Percentiles rank a stretch among this genome's conserved stretches.
Evolutionary conservation across 805 yeast genomes (phyloP).

Genomic region (Yamadazyma phyllophila): DNA sequence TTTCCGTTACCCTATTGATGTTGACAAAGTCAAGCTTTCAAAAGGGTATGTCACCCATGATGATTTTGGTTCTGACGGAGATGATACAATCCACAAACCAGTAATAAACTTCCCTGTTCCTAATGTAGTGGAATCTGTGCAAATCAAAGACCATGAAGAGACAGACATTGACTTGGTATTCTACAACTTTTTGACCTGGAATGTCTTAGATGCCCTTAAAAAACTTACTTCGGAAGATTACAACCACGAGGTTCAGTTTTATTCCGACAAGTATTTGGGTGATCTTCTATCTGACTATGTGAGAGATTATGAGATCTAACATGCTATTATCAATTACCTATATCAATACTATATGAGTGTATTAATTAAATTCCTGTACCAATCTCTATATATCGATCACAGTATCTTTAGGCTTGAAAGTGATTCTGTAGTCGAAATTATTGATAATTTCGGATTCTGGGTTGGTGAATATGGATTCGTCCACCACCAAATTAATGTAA

Average conservation of each 20-base stretch:
- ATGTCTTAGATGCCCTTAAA: constrained; percentile 31
- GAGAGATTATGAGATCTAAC: constrained; percentile 10
- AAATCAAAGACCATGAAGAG: constrained; percentile 22
- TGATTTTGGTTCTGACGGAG: constrained; percentile 84
- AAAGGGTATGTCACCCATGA: constrained; percentile 83
- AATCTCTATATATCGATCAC: constrained; percentile 19
- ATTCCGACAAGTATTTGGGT: constrained; percentile 35
- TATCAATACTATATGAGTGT: no score
- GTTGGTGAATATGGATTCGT: constrained; percentile 41
- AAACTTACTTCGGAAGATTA: constrained; percentile 24
- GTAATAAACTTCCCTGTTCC: constrained; percentile 64
- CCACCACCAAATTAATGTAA: constrained; percentile 56
- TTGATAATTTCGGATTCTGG: constrained; percentile 47
- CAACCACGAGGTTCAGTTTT: constrained; percentile 18
- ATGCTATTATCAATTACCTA: not conserved
- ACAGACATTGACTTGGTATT: constrained; percentile 64
- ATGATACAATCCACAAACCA: constrained; percentile 70
- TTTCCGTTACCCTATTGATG: not conserved
- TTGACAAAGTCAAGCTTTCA: constrained; percentile 23
- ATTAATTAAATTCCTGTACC: no score
- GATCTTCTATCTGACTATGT: constrained; percentile 31
- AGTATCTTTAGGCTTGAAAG: constrained; percentile 58
- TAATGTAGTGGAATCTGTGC: constrained; percentile 66
- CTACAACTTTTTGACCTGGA: constrained; percentile 64
- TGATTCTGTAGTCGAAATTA: constrained; percentile 64